phyloP scores from a whole-genome alignment of 2,329 filamentous ascomycete species.

The Paraphaeosphaeria minitans region DNA sequence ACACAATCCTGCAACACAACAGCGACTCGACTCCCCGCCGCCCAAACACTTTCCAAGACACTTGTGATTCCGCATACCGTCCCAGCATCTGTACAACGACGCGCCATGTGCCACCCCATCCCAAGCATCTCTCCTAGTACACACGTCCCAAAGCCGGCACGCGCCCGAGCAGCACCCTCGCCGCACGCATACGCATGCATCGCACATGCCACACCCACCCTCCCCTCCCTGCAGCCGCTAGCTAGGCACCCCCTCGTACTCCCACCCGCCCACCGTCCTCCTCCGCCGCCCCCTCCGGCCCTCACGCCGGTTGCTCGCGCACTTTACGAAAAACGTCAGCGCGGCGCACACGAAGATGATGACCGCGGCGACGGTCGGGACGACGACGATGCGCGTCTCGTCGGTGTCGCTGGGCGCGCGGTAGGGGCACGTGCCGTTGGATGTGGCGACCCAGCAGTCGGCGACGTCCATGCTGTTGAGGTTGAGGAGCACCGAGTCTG shows the following conservation, averaged over 20 bases:
- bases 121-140: too few relatives aligned
- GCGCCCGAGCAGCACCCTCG: too few relatives aligned
- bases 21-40: too few relatives aligned
- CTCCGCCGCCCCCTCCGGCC: constrained; percentile 58
- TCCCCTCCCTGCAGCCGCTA: neutral
- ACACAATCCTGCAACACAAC: too few relatives aligned
- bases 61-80: too few relatives aligned
- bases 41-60: too few relatives aligned
- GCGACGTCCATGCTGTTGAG: constrained; percentile 63
- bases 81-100: too few relatives aligned
- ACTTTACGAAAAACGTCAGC: constrained; percentile 67
- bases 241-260: constrained; percentile 69
- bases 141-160: too few relatives aligned
- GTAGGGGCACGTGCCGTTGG: constrained; percentile 65
- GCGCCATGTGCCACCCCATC: too few relatives aligned
- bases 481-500: constrained; percentile 58
- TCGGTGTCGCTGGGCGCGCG: constrained; percentile 49
- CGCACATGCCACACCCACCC: too few relatives aligned
- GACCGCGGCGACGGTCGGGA: constrained; percentile 66
- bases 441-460: constrained; percentile 65
- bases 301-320: constrained; percentile 64
- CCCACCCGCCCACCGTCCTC: constrained; percentile 59
- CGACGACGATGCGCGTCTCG: constrained; percentile 57
- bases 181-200: too few relatives aligned
- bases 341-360: constrained; percentile 66